A percentile compares a stretch with the other conserved stretches of the same genome.
Evolutionary conservation across 441 rosid genomes (phyloP).

Genomic region (Lepidium campestre): DNA sequence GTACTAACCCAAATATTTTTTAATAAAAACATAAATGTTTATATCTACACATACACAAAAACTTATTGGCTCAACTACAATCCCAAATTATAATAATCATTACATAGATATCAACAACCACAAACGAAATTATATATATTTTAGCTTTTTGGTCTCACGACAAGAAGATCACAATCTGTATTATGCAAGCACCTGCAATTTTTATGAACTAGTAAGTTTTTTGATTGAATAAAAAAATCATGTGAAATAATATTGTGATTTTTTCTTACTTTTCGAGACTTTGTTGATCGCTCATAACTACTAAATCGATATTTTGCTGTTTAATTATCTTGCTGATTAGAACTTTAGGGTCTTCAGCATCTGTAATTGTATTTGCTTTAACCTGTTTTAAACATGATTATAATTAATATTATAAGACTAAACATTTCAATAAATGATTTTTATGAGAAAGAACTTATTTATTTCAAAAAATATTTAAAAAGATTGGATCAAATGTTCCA

Average conservation of each 20-base stretch:
- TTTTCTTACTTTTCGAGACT: constrained; percentile 27
- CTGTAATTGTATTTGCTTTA: constrained; percentile 37
- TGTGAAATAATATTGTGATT: background rate
- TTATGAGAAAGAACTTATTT: background rate
- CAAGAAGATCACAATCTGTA: constrained; percentile 40
- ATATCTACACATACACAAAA: background rate
- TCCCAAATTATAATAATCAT: background rate
- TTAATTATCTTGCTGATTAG: constrained; percentile 28
- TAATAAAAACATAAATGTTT: background rate
- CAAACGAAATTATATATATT: background rate
- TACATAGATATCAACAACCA: background rate
- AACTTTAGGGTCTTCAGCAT: constrained; percentile 32
- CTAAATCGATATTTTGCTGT: constrained; percentile 23
- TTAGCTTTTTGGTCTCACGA: constrained; percentile 15
- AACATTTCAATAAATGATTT: background rate
- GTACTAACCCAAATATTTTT: background rate
- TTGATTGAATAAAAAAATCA: background rate
- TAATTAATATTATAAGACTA: background rate
- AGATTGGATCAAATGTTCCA: too few relatives aligned
- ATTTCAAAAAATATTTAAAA: background rate
- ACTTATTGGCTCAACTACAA: background rate
- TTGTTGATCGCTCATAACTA: constrained; percentile 24
- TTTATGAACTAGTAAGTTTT: background rate
- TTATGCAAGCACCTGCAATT: constrained; percentile 26
- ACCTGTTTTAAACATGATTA: constrained; percentile 26